Percentiles rank a stretch among this genome's conserved stretches.
phyloP scores from a whole-genome alignment of 805 yeast species.

The Wickerhamiella cacticola region DNA sequence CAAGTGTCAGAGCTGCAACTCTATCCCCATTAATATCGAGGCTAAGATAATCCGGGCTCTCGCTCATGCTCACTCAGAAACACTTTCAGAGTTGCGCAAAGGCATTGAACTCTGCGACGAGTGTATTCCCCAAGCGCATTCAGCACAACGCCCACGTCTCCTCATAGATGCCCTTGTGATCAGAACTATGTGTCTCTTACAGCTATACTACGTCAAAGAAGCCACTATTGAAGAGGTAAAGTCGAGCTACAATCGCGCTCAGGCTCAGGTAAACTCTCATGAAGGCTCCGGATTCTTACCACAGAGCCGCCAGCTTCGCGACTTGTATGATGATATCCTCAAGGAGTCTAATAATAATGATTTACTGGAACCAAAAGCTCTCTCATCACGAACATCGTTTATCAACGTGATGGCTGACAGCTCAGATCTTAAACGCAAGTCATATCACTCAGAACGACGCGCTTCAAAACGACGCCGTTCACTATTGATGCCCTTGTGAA shows the following conservation, averaged over 20 bases:
- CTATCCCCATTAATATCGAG: neutral
- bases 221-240: neutral
- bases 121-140: neutral
- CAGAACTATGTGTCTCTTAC: slow-evolving; percentile 2
- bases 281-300: neutral
- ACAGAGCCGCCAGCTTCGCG: slow-evolving; percentile 3
- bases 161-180: neutral
- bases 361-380: neutral
- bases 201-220: neutral
- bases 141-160: neutral
- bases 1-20: slow-evolving; percentile 3
- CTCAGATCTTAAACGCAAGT: slow-evolving; percentile 8
- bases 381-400: neutral
- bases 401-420: neutral
- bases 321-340: slow-evolving; percentile 2
- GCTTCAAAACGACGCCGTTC: slow-evolving; percentile 8
- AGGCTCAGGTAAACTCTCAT: neutral
- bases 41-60: neutral
- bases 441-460: slow-evolving; percentile 4
- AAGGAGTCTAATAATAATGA: neutral
- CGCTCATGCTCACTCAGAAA: slow-evolving; percentile 3
- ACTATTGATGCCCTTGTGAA: slow-evolving; percentile 1
- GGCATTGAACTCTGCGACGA: neutral
- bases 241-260: neutral
- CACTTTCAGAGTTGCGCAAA: neutral